Conservation (phyloP, 305 asterid species). For the Fraxinus velutina region DNA sequence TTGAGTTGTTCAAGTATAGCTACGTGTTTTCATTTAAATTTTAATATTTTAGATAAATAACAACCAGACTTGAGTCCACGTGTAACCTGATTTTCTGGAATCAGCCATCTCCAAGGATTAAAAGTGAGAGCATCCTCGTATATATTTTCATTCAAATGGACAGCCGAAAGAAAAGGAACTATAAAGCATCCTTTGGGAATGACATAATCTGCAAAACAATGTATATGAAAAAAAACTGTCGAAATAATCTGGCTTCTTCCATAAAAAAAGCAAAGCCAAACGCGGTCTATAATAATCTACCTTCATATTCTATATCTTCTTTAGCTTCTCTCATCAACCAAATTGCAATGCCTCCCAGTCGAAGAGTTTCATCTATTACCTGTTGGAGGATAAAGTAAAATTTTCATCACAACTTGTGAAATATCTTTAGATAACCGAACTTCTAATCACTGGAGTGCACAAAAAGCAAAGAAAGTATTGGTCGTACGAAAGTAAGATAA, state of each 20-base stretch:
- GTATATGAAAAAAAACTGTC: not conserved
- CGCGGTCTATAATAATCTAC: constrained; percentile 24
- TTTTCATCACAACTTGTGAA: not conserved
- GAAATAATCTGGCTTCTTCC: not conserved
- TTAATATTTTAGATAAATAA: not conserved
- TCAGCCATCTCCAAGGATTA: constrained; percentile 93
- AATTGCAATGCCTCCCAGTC: constrained; percentile 83
- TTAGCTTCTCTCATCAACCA: constrained; percentile 96
- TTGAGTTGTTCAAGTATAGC: not conserved
- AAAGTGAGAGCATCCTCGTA: constrained; percentile 60
- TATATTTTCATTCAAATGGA: constrained; percentile 57
- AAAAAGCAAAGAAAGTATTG: not conserved
- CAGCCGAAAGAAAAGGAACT: constrained; percentile 87
- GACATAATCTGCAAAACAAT: constrained; percentile 49
- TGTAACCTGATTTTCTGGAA: constrained; percentile 67
- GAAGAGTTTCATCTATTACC: constrained; percentile 85
- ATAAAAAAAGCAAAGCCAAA: not conserved
- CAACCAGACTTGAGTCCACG: not conserved
- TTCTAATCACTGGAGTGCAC: not conserved
- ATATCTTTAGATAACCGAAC: not conserved
- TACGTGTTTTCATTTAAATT: not conserved
- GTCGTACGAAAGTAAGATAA: not conserved
- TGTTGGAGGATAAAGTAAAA: constrained; percentile 26
- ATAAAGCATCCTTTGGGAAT: constrained; percentile 86
- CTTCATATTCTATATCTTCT: constrained; percentile 58